Conservation (phyloP, 768 basidiomycete genomes). For the Pholiota molesta region DNA sequence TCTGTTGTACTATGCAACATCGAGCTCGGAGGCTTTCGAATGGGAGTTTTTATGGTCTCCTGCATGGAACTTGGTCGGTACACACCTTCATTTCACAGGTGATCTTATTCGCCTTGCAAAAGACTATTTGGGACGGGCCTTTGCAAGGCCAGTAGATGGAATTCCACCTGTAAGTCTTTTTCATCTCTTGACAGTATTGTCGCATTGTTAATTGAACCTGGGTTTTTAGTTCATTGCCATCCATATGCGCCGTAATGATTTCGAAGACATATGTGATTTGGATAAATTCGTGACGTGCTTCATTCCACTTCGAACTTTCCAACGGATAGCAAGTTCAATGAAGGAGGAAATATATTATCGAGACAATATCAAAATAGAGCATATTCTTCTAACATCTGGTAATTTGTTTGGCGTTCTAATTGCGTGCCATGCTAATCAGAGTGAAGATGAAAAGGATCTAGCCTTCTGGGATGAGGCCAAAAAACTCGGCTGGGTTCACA, state of each 20-base stretch:
- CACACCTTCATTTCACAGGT: conserved; percentile 38
- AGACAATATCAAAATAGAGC: conserved; percentile 30
- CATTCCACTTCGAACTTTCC: conserved; percentile 40
- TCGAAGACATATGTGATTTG: conserved; percentile 33
- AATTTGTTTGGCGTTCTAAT: not conserved
- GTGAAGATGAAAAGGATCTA: conserved; percentile 45
- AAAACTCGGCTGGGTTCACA: conserved; percentile 44
- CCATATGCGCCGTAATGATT: conserved; percentile 51
- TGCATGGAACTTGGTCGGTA: conserved; percentile 43
- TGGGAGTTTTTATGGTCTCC: conserved; percentile 39
- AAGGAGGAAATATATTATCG: conserved; percentile 35
- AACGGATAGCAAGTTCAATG: conserved; percentile 38
- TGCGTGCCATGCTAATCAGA: not conserved
- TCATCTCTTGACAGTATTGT: not conserved
- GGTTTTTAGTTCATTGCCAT: conserved; percentile 42
- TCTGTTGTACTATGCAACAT: conserved; percentile 32
- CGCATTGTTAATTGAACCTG: not conserved
- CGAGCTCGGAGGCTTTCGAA: conserved; percentile 27
- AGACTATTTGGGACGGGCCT: conserved; percentile 27
- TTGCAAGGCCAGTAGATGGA: conserved; percentile 3
- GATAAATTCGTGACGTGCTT: conserved; percentile 35
- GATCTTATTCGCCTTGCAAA: conserved; percentile 31
- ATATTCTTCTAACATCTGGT: conserved; percentile 52
- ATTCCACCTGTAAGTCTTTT: conserved; percentile 10
- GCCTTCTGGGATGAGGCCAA: conserved; percentile 43